Conservation (phyloP, 768 basidiomycete genomes). For the Russula ochroleuca region DNA sequence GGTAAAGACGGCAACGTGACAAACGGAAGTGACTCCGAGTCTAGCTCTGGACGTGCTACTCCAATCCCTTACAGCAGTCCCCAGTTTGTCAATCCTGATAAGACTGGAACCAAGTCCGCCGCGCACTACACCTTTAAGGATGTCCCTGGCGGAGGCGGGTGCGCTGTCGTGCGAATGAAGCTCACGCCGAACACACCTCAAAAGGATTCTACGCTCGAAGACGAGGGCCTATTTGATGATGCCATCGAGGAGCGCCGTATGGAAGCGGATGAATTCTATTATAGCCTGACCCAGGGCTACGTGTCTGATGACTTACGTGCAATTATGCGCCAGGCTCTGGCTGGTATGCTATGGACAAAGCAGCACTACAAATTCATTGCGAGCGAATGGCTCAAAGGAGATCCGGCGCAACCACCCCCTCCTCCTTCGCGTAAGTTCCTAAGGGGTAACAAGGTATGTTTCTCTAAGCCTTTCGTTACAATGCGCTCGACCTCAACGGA, state of each 20-base stretch:
- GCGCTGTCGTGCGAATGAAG: constrained; percentile 91
- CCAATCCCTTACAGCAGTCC: constrained; percentile 47
- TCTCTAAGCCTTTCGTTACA: constrained; percentile 3
- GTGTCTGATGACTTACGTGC: constrained; percentile 91
- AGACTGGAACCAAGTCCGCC: constrained; percentile 86
- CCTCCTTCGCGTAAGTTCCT: constrained; percentile 83
- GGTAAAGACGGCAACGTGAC: constrained; percentile 8
- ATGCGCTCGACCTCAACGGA: neutral
- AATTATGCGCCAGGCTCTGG: constrained; percentile 93
- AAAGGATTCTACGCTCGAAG: constrained; percentile 76
- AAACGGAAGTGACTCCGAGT: constrained; percentile 33
- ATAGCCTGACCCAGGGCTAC: constrained; percentile 69
- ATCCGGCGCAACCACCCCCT: constrained; percentile 91
- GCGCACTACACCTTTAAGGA: constrained; percentile 86
- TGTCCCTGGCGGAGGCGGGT: constrained; percentile 89
- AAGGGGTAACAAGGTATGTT: constrained; percentile 63
- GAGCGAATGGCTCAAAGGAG: constrained; percentile 94
- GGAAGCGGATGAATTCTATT: constrained; percentile 97
- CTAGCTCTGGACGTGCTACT: constrained; percentile 36
- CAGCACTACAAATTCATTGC: constrained; percentile 96
- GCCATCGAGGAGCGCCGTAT: constrained; percentile 83
- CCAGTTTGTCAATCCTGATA: constrained; percentile 79
- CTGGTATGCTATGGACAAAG: constrained; percentile 98
- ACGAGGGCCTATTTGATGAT: constrained; percentile 87
- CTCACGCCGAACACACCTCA: constrained; percentile 72